These are phyloP conservation scores for Beauveria rudraprayagi DNA, from an alignment of 2,329 filamentous ascomycete genomes.

Conservation along the genomic window DNA sequence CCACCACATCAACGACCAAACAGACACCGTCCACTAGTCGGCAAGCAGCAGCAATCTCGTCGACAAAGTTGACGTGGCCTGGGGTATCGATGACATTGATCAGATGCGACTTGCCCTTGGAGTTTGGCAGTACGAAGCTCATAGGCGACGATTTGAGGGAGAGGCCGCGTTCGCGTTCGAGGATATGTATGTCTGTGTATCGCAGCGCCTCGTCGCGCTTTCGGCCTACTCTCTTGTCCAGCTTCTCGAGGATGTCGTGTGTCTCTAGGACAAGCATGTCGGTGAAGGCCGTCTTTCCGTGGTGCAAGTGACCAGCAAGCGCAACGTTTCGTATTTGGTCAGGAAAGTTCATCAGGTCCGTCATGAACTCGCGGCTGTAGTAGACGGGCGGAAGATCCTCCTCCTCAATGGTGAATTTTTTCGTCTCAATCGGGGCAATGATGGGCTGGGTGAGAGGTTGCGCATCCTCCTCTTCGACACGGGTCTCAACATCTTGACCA, in stretches of 20 bases:
- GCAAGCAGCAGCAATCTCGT: constrained; percentile 85
- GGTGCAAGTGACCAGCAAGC: constrained; percentile 85
- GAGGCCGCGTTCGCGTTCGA: constrained; percentile 82
- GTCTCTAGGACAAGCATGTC: constrained; percentile 97
- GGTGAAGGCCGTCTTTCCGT: constrained; percentile 97
- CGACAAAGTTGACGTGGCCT: constrained; percentile 96
- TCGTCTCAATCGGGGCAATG: constrained; percentile 83
- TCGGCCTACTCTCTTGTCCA: constrained; percentile 74
- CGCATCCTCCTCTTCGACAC: constrained; percentile 95
- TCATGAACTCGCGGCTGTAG: constrained; percentile 87
- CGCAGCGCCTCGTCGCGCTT: constrained; percentile 82
- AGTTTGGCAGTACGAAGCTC: constrained; percentile 82
- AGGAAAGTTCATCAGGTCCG: constrained; percentile 91
- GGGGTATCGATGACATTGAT: constrained; percentile 94
- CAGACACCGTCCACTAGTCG: constrained; percentile 87
- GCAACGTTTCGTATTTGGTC: constrained; percentile 91
- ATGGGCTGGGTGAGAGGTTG: constrained; percentile 90
- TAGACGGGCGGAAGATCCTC: constrained; percentile 80
- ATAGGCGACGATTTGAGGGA: constrained; percentile 93
- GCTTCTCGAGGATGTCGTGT: constrained; percentile 71
- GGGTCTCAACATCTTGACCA: constrained; percentile 84
- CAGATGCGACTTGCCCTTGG: constrained; percentile 88
- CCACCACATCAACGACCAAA: constrained; percentile 89
- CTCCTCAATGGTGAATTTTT: constrained; percentile 94
- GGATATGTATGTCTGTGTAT: constrained; percentile 85